A percentile compares a stretch with the other conserved stretches of the same genome.
Conservation (phyloP, 306 rosid genomes). For the Medicago arabica region DNA sequence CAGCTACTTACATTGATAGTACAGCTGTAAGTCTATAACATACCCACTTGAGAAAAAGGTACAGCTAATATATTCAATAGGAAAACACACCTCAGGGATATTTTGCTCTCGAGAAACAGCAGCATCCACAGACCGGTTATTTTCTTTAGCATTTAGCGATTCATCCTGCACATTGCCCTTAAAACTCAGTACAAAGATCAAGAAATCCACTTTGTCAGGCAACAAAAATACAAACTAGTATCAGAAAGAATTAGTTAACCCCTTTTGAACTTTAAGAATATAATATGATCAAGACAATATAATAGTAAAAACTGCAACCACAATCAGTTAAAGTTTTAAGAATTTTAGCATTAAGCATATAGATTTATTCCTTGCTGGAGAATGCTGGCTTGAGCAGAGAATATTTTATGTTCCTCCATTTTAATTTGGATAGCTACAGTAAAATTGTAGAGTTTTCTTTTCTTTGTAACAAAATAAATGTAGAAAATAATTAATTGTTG, state of each 20-base stretch:
- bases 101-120: conserved; percentile 49
- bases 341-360: conserved; percentile 3
- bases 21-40: not conserved
- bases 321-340: conserved; percentile 1
- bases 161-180: conserved; percentile 58
- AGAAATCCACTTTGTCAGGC: conserved; percentile 7
- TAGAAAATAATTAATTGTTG: conserved; percentile 12
- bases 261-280: conserved; percentile 9
- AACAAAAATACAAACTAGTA: conserved; percentile 27
- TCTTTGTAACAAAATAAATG: conserved; percentile 25
- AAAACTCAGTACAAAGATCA: conserved; percentile 35
- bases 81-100: conserved; percentile 71
- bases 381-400: conserved; percentile 19
- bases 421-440: conserved; percentile 2
- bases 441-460: conserved; percentile 9
- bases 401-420: conserved; percentile 8
- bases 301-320: conserved; percentile 7
- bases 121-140: conserved; percentile 46
- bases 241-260: not conserved
- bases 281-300: conserved; percentile 25
- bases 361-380: conserved; percentile 8
- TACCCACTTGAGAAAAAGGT: not conserved
- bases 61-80: conserved; percentile 10
- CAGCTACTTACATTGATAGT: conserved; percentile 22
- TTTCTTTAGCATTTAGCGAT: conserved; percentile 47